phyloP scores from a whole-genome alignment of 345 rosid genomes.

The Crucihimalaya himalaica region DNA sequence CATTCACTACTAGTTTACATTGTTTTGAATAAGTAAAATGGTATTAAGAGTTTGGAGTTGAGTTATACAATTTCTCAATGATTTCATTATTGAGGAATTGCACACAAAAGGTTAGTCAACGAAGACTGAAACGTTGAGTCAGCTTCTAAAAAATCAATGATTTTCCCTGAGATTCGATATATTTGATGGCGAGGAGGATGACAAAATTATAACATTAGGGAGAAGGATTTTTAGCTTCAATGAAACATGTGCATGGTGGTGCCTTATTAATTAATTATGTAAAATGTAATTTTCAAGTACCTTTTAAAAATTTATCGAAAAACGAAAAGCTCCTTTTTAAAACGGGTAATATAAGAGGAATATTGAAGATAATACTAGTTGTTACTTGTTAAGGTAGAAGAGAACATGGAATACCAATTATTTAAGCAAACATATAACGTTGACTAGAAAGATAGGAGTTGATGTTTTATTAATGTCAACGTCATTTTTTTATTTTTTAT shows the following conservation, averaged over 20 bases:
- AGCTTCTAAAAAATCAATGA: neutral
- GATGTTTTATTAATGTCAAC: neutral
- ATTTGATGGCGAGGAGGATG: conserved; percentile 30
- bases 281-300: neutral
- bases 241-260: neutral
- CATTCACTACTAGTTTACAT: neutral
- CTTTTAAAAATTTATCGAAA: neutral
- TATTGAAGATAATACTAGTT: neutral
- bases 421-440: neutral
- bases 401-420: neutral
- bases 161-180: neutral
- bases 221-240: neutral
- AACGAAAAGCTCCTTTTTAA: neutral
- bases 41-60: too few species aligned
- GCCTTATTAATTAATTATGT: neutral
- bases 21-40: neutral
- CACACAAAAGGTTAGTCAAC: conserved; percentile 8
- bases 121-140: neutral
- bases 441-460: neutral
- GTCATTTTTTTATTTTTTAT: neutral
- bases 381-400: neutral
- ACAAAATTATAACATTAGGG: conserved; percentile 21
- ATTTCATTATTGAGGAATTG: conserved; percentile 5
- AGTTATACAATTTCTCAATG: neutral
- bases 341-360: neutral